These are phyloP conservation scores for Xerocomellus chrysenteron DNA, from an alignment of 768 basidiomycete genomes.

Conservation along the genomic window DNA sequence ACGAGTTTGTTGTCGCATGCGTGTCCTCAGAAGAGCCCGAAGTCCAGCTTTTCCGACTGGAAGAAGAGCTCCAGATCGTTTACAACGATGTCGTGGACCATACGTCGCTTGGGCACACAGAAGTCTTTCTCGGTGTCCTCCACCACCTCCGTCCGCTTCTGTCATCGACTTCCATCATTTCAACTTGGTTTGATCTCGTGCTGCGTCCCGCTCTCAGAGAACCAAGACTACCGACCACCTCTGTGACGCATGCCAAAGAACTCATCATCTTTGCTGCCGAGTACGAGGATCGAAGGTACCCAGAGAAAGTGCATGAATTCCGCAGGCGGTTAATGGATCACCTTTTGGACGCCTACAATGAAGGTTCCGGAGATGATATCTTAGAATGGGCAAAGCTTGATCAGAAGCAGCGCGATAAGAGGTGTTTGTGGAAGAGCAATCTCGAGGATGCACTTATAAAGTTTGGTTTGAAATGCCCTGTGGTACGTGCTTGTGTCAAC, in stretches of 20 bases:
- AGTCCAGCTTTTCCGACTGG: constrained; percentile 46
- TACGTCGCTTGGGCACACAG: constrained; percentile 56
- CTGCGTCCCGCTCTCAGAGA: constrained; percentile 77
- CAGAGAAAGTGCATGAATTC: constrained; percentile 61
- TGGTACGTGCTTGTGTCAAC: constrained; percentile 46
- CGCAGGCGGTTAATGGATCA: constrained; percentile 68
- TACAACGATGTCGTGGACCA: constrained; percentile 66
- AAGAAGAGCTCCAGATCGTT: constrained; percentile 66
- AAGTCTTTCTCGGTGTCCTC: constrained; percentile 66
- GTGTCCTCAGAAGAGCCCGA: constrained; percentile 47
- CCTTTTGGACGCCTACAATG: constrained; percentile 73
- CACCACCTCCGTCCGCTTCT: constrained; percentile 61
- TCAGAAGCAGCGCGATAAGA: constrained; percentile 56
- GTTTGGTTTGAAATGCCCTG: constrained; percentile 60
- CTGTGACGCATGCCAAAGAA: constrained; percentile 68
- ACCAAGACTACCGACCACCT: constrained; percentile 57
- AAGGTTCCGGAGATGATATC: constrained; percentile 68
- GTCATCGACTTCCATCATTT: constrained; percentile 64
- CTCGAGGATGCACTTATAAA: constrained; percentile 72
- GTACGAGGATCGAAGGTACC: constrained; percentile 41
- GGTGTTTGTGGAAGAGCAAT: constrained; percentile 72
- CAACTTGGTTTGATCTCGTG: constrained; percentile 79
- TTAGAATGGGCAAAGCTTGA: constrained; percentile 73
- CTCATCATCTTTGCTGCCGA: constrained; percentile 64
- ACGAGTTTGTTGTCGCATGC: constrained; percentile 55